These are phyloP conservation scores for Karstenula rhodostoma DNA, from an alignment of 2,329 filamentous ascomycete species.

Conservation along the genomic window DNA sequence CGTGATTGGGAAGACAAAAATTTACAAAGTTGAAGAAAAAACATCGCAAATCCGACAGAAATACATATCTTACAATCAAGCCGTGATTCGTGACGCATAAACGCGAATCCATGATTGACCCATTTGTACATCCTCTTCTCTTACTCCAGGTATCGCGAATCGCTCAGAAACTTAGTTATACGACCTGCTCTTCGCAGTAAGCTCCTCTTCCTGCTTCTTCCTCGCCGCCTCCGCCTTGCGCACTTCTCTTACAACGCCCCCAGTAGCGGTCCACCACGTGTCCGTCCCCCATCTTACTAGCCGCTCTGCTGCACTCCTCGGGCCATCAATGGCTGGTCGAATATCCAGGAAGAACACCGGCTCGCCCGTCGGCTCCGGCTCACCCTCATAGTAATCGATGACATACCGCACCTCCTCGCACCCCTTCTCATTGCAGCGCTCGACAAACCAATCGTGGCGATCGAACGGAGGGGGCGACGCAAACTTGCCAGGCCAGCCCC, in stretches of 20 bases:
- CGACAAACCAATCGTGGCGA: constrained; percentile 95
- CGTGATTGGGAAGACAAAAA: background rate
- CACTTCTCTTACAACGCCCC: constrained; percentile 68
- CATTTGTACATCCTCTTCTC: background rate
- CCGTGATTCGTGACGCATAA: constrained; percentile 2
- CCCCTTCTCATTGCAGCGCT: constrained; percentile 72
- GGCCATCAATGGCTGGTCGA: constrained; percentile 83
- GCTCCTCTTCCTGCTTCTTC: constrained; percentile 40
- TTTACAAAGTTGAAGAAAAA: background rate
- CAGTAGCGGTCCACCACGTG: constrained; percentile 89
- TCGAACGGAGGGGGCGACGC: constrained; percentile 88
- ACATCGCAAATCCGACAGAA: background rate
- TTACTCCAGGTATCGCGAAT: background rate
- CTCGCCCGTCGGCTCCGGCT: constrained; percentile 82
- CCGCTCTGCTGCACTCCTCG: constrained; percentile 80
- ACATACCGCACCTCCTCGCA: constrained; percentile 87
- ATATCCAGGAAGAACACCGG: constrained; percentile 97
- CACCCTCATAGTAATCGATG: constrained; percentile 94
- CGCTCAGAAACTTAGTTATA: constrained; percentile 31
- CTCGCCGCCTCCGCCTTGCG: constrained; percentile 41
- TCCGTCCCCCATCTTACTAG: constrained; percentile 90
- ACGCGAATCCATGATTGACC: background rate
- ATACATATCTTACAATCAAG: constrained; percentile 9
- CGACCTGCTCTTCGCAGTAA: constrained; percentile 29
- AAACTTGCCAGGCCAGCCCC: constrained; percentile 81